Conservation (phyloP, 2,329 filamentous ascomycete genomes). For the Pseudomassariella vexata region DNA sequence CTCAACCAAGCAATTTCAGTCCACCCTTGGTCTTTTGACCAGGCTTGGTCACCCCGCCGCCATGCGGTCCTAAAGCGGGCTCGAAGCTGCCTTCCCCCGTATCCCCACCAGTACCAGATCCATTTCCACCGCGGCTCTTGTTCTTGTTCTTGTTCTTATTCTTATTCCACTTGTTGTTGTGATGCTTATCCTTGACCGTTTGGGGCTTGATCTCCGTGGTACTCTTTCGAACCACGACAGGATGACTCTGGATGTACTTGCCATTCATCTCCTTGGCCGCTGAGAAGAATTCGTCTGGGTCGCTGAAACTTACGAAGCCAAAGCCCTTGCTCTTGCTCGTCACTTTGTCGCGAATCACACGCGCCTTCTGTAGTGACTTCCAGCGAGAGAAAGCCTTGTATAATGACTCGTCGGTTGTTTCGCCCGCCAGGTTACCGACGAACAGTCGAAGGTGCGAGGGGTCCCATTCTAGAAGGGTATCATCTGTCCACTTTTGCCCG, state of each 20-base stretch:
- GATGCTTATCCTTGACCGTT: conserved; percentile 50
- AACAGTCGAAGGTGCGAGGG: conserved; percentile 91
- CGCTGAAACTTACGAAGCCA: conserved; percentile 92
- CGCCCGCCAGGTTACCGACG: conserved; percentile 92
- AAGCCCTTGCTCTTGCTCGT: conserved; percentile 95
- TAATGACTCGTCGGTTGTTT: conserved; percentile 93
- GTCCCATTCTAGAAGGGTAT: conserved; percentile 89
- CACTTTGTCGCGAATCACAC: conserved; percentile 90
- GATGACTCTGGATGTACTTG: conserved; percentile 98
- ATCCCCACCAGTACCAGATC: conserved; percentile 21
- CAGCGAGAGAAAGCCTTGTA: conserved; percentile 91
- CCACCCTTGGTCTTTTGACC: conserved; percentile 65
- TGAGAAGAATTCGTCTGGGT: conserved; percentile 93
- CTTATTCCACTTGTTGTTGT: conserved; percentile 20
- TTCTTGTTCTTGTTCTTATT: conserved; percentile 28
- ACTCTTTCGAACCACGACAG: conserved; percentile 78
- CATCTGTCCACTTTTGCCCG: conserved; percentile 88
- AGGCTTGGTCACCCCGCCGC: conserved; percentile 53
- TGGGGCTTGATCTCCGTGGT: conserved; percentile 86
- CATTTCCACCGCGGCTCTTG: conserved; percentile 26
- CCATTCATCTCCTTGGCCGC: conserved; percentile 98
- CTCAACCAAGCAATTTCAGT: conserved; percentile 53
- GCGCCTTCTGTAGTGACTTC: conserved; percentile 82
- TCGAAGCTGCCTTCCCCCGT: conserved; percentile 33
- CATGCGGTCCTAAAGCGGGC: conserved; percentile 43